Evolutionary conservation across 371 early-diverging fungal genomes (phyloP).

Genomic region (Syncephalastrum racemosum): DNA sequence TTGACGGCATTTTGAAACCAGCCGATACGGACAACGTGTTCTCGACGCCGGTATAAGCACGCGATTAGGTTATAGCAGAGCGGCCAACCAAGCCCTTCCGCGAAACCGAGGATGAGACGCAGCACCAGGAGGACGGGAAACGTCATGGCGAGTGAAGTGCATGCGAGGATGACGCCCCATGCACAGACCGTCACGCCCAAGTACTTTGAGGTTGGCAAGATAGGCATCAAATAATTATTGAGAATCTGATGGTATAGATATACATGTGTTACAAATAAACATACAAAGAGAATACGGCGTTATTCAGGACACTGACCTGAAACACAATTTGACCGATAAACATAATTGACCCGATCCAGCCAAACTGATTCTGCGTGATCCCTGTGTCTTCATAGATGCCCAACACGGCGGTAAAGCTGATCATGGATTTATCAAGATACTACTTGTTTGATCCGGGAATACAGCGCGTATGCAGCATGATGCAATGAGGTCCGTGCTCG

Average conservation of each 20-base stretch:
- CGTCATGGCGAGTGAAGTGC: slow-evolving; percentile 13
- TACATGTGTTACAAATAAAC: background rate
- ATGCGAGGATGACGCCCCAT: slow-evolving; percentile 22
- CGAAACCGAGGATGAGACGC: slow-evolving; percentile 29
- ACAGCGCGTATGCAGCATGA: no score
- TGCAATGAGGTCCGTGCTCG: no score
- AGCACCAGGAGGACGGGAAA: slow-evolving; percentile 22
- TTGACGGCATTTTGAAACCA: slow-evolving; percentile 17
- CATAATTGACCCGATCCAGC: slow-evolving; percentile 20
- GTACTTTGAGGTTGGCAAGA: slow-evolving; percentile 20
- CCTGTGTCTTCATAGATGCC: slow-evolving; percentile 18
- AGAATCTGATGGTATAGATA: slow-evolving; percentile 15
- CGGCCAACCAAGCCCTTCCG: slow-evolving; percentile 16
- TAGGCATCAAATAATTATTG: slow-evolving; percentile 26
- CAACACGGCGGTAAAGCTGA: slow-evolving; percentile 16
- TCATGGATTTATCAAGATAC: slow-evolving; percentile 23
- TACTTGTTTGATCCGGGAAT: background rate
- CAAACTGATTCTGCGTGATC: slow-evolving; percentile 13
- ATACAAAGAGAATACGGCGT: background rate
- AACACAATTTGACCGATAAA: slow-evolving; percentile 21
- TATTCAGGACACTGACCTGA: slow-evolving; percentile 10
- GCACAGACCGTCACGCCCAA: slow-evolving; percentile 17
- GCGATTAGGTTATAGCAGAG: slow-evolving; percentile 13
- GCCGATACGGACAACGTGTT: slow-evolving; percentile 18
- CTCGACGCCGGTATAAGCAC: slow-evolving; percentile 19